Base-by-base conservation (phyloP, 2,329 filamentous ascomycete species). In the Blumeriella jaapii region DNA sequence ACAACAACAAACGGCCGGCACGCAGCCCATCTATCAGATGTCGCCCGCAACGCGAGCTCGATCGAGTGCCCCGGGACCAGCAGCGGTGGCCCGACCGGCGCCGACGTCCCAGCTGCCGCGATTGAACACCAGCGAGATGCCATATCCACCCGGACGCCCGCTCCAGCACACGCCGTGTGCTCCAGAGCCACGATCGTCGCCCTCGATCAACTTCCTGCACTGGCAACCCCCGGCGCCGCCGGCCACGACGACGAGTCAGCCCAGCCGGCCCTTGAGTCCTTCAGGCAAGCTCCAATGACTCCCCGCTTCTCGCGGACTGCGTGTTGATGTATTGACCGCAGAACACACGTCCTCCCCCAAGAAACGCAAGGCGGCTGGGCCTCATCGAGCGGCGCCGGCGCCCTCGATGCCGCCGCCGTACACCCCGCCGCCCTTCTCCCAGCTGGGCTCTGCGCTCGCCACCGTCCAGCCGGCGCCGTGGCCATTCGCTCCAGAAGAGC, bases 151-250 rank as follows among this genome's bases (percentile, higher is more conserved):
- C 28, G 40, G 42, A 6, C 52, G 55, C 58, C 67, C 62, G 53
- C 70, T 65, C 52, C 65, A 63, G 50, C 69, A 61, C 54, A 58
- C 61, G 24, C 68, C 74, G 36, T 60, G 64, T 6, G 59, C 60
- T 31, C 47, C 47, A 29, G 73, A 78, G 44, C 28, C 46, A 14
- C 50, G 53, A 29, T 69, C 74, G 12, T 83, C 81, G 25, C 76
- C 80, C 0, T 81, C 78, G 14, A 82, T 93, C 30, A 91, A 84
- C 58, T 94, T 94, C 56, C 84, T 93, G 54, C 84, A 93, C 55
- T 94, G 86, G 85, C 82, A 89, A 40, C 86, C 86, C 29, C 86
- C 86, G 10, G 71, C 68, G 14, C 71, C 74, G 44, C 70, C 82
- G 58, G 64, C 67, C 45, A 68, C 70, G 40, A 61, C 46, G 25